Percentiles rank a stretch among this genome's conserved stretches.
These are phyloP conservation scores for Lavandula angustifolia DNA, from an alignment of 257 asterid species.

Conservation along the genomic window DNA sequence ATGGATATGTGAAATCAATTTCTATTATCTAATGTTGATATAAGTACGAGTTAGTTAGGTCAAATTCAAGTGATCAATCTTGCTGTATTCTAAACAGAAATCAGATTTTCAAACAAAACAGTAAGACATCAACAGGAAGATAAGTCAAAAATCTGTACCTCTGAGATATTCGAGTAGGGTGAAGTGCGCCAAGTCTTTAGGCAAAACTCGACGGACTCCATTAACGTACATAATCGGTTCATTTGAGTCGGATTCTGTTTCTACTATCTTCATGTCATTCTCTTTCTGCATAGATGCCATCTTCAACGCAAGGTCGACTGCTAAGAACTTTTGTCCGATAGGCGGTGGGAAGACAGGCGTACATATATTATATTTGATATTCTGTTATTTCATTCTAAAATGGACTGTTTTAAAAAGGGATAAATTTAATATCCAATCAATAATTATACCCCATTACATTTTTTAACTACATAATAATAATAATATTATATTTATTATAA, in stretches of 20 bases:
- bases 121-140: background rate
- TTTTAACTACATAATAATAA: too few relatives aligned
- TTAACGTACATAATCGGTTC: conserved; percentile 81
- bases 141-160: conserved; percentile 42
- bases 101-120: conserved; percentile 9
- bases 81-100: background rate
- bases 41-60: background rate
- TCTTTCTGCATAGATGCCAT: conserved; percentile 72
- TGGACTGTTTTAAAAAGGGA: too few relatives aligned
- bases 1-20: conserved; percentile 6
- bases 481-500: too few relatives aligned
- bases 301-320: background rate
- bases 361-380: too few relatives aligned
- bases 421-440: too few relatives aligned
- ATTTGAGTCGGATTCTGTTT: conserved; percentile 36
- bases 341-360: too few relatives aligned
- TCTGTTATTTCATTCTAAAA: too few relatives aligned
- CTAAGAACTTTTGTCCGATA: background rate
- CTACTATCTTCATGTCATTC: conserved; percentile 34
- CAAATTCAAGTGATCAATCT: conserved; percentile 3
- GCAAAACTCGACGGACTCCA: conserved; percentile 83
- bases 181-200: conserved; percentile 84
- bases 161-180: conserved; percentile 95
- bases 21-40: background rate
- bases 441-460: too few relatives aligned